Base-by-base conservation (phyloP, 495 filamentous ascomycete genomes). In the Tetracladium marchalianum region DNA sequence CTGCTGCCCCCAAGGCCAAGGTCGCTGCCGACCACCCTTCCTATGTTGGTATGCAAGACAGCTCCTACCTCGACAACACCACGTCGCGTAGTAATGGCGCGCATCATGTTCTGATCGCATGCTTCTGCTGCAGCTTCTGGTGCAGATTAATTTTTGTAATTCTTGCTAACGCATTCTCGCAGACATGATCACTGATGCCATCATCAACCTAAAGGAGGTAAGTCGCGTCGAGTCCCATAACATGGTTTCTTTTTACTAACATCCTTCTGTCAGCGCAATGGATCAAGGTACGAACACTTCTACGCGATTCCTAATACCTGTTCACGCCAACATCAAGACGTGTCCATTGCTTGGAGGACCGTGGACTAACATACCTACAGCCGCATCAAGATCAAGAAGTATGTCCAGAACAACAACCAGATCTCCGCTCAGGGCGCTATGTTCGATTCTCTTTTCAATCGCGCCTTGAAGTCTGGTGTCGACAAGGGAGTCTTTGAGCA, bases 341-440 rank as follows among this genome's bases (percentile, higher is more conserved):
- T 52, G 55, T 47, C 49, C 0, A 40, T n/a, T 49, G 47, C 44
- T 39, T 49, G 32, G 36, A 39, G 6, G 32, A 27, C 9, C 34
- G 11, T 11, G 10, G 13, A 42, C 48, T 47, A 22, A 48, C 43
- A 12, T 31, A 15, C 39, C 42, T 41, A 58, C 62, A 98, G 92
- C 70, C 93, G 92, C 55, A 84, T 90, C 65, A 84, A 86, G 22
- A 80, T 99, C 64, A 96, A 96, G 84, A 96, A 99, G 68, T 99
- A 97, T 72, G 85, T 99, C 59, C 76, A 78, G 66, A 80, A 85
- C 57, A 97, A 99, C 83, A 95, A 97, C 79, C 85, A 82, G 63
- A 77, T 93, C 65, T 73, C 71, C 46, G 76, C 79, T 43, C 75
- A 70, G 31, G 80, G 83, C 57, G 72, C 71, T 39, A 79, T 80